These are phyloP conservation scores for Magnolia officinalis DNA, from an alignment of 164 flowering plant species.

Conservation along the genomic window DNA sequence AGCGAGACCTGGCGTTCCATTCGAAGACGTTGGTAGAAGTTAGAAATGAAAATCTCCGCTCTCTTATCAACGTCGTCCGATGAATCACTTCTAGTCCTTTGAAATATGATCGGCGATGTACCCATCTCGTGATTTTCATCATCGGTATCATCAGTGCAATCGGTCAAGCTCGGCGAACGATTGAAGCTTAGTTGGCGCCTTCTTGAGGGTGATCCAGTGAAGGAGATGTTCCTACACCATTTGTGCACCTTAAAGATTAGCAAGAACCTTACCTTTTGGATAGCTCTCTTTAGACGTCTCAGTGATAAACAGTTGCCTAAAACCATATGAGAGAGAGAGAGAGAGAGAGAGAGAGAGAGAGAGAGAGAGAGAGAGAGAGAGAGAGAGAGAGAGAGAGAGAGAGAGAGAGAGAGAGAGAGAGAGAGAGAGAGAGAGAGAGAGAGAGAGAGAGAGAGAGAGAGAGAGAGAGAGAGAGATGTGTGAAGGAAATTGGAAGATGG, in stretches of 20 bases:
- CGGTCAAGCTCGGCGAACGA: slow-evolving; percentile 21
- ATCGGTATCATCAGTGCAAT: slow-evolving; percentile 14
- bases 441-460: neutral
- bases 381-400: too few species aligned
- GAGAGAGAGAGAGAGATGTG: neutral
- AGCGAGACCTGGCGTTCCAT: slow-evolving; percentile 43
- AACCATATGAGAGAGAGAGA: slow-evolving; percentile 20
- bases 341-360: too few species aligned
- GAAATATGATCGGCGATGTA: slow-evolving; percentile 8
- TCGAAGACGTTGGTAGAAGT: slow-evolving; percentile 39
- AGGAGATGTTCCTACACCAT: slow-evolving; percentile 24
- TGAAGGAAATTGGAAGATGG: neutral
- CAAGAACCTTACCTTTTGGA: slow-evolving; percentile 34
- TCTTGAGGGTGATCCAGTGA: slow-evolving; percentile 9
- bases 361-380: neutral
- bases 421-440: too few species aligned
- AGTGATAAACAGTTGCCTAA: slow-evolving; percentile 19
- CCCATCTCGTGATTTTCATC: neutral
- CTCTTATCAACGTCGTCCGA: slow-evolving; percentile 49
- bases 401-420: neutral
- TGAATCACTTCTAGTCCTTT: slow-evolving; percentile 29
- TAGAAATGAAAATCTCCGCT: slow-evolving; percentile 50
- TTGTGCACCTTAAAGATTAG: slow-evolving; percentile 16
- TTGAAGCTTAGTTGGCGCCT: slow-evolving; percentile 28
- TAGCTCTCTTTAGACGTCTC: slow-evolving; percentile 31